Percentiles rank a stretch among this genome's conserved stretches.
Evolutionary conservation across 1,139 yeast species (phyloP).

Genomic region (Martiniozyma asiatica): DNA sequence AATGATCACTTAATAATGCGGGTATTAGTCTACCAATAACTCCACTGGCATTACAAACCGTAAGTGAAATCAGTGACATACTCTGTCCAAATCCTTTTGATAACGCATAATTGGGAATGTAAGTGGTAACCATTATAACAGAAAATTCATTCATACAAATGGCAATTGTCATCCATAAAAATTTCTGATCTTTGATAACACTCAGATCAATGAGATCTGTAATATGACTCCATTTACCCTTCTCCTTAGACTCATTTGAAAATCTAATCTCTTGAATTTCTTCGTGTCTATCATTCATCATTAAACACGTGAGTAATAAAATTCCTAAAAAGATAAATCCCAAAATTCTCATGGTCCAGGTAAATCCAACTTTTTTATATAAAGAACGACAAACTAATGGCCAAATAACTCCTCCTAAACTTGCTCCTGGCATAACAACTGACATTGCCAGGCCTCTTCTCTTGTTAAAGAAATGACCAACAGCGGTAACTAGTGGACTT

Average conservation of each 20-base stretch:
- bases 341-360: conserved; percentile 48
- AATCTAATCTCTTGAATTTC: conserved; percentile 1
- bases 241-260: background rate
- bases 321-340: conserved; percentile 36
- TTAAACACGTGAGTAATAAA: conserved; percentile 26
- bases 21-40: conserved; percentile 46
- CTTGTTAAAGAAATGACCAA: conserved; percentile 44
- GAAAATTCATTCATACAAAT: conserved; percentile 34
- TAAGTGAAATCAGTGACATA: conserved; percentile 36
- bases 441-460: conserved; percentile 51
- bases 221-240: background rate
- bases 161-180: conserved; percentile 12
- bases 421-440: conserved; percentile 47
- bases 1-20: conserved; percentile 38
- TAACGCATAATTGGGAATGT: conserved; percentile 41
- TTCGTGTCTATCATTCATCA: conserved; percentile 34
- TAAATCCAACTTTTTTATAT: conserved; percentile 41
- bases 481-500: conserved; percentile 45
- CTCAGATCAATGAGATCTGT: conserved; percentile 13
- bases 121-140: conserved; percentile 38
- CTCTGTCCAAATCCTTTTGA: conserved; percentile 39
- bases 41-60: conserved; percentile 47
- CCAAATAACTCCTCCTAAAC: conserved; percentile 51
- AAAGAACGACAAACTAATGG: conserved; percentile 44
- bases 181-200: conserved; percentile 15